These are phyloP conservation scores for Straminergon stramineum DNA, from an alignment of 225 moss, liverwort and hornwort species.

Conservation along the genomic window DNA sequence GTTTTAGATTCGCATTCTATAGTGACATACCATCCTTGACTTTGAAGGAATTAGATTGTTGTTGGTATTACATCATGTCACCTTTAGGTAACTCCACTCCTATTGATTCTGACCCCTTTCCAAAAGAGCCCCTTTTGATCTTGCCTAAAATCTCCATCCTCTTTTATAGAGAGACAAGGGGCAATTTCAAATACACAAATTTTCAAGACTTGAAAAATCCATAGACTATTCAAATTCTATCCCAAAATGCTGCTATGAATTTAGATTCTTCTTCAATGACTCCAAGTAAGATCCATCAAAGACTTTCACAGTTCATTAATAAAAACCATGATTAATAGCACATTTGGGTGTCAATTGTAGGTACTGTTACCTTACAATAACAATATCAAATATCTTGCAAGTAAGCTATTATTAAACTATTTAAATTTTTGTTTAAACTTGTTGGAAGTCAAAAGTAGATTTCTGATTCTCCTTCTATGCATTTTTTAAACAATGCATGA, in stretches of 20 bases:
- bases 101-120: background rate
- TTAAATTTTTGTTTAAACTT: background rate
- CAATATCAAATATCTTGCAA: background rate
- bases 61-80: background rate
- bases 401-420: background rate
- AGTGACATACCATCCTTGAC: background rate
- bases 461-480: rapidly evolving
- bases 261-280: background rate
- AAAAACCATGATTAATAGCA: background rate
- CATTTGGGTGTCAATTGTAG: background rate
- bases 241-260: background rate
- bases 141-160: background rate
- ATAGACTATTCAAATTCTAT: background rate
- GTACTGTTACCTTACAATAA: background rate
- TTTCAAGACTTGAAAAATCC: background rate
- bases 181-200: background rate
- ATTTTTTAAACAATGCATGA: background rate
- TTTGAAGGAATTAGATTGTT: rapidly evolving
- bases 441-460: background rate
- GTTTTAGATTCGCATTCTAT: background rate
- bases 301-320: background rate
- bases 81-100: background rate
- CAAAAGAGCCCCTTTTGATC: background rate
- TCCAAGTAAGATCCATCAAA: too few relatives aligned
- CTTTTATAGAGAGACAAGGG: background rate